These are phyloP conservation scores for Paramecium tetraurelia DNA, from an alignment of 73 alveolate genomes.

Conservation along the genomic window DNA sequence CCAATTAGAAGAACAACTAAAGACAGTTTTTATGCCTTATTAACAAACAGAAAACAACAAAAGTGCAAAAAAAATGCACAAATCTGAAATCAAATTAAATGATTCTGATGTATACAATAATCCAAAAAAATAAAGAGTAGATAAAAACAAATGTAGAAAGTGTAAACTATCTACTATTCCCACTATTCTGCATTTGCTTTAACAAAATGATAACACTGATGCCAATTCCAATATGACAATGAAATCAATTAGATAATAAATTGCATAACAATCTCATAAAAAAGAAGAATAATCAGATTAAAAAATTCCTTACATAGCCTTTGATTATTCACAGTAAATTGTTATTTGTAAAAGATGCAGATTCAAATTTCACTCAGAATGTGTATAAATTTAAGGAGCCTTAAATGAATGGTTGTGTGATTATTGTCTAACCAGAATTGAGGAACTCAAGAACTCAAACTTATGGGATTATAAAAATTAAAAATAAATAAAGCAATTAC, in stretches of 20 bases:
- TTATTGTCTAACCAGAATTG: neutral
- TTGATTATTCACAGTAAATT: slow-evolving; percentile 8
- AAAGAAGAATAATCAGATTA: neutral
- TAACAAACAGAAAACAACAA: neutral
- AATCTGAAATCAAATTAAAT: neutral
- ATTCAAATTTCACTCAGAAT: slow-evolving; percentile 39
- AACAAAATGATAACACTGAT: neutral
- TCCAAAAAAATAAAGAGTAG: slow-evolving; percentile 32
- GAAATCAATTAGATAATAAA: slow-evolving; percentile 44
- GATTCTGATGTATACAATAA: neutral
- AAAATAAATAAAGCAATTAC: neutral
- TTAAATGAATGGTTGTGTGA: slow-evolving; percentile 21
- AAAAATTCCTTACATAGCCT: slow-evolving; percentile 34
- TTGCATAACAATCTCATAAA: neutral
- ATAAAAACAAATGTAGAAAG: slow-evolving; percentile 26
- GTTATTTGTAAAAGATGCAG: slow-evolving; percentile 32
- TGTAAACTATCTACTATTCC: slow-evolving; percentile 34
- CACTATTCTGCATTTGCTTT: neutral
- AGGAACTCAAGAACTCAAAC: neutral
- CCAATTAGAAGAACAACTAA: neutral
- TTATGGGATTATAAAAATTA: slow-evolving; percentile 10
- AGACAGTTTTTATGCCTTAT: neutral
- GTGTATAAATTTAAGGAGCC: neutral
- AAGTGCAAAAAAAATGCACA: neutral
- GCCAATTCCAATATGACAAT: neutral